Base-by-base conservation (phyloP, 768 basidiomycete species). In the Mycena indigotica region DNA sequence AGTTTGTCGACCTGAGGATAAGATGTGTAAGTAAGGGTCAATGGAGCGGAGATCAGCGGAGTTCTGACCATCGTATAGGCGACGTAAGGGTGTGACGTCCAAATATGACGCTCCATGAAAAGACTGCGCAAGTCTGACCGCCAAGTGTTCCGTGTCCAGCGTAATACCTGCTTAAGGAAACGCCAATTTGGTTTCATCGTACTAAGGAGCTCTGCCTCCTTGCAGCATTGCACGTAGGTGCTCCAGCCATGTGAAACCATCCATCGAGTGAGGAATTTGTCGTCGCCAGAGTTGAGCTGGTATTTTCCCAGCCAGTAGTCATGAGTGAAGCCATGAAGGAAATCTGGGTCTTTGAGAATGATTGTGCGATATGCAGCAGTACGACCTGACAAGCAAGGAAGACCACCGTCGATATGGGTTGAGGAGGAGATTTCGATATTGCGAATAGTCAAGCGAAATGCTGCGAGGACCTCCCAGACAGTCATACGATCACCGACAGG, bases 141-240 rank as follows among this genome's bases (percentile, higher is more conserved):
- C 93, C 95, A 96, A 2, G 93, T 96, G 76, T 96, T 96, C 60
- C 94, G 76, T 16, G 93, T 96, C 94, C 93, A 95, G 61, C 94
- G 77, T 52, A 96, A 73, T 13, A 95, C 94, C 70, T 96, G 95
- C 75, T 95, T 94, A 73, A 95, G 75, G 77, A 96, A 96, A 52
- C 91, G 81, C 94, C 93, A 96, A 74, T 96, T 92, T 25, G 93
- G 93, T 73, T 96, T 96, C 94, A 95, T 98, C 51, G 93, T 95
- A 69, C 87, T 89, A 58, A 94, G 75, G 15, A 95, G 76, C 73
- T 95, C 93, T 15, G 86, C 88, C 73, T 92, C 89, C 69, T 83
- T 84, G 77, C 89, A 93, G 69, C 83, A 84, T 69, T 93, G 92
- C 28, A 95, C 91, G 70, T 93, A 95, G n/a, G 93, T 95, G 70